These are phyloP conservation scores for Phytopythium litorale DNA, from an alignment of 352 stramenopile genomes.

Conservation along the genomic window DNA sequence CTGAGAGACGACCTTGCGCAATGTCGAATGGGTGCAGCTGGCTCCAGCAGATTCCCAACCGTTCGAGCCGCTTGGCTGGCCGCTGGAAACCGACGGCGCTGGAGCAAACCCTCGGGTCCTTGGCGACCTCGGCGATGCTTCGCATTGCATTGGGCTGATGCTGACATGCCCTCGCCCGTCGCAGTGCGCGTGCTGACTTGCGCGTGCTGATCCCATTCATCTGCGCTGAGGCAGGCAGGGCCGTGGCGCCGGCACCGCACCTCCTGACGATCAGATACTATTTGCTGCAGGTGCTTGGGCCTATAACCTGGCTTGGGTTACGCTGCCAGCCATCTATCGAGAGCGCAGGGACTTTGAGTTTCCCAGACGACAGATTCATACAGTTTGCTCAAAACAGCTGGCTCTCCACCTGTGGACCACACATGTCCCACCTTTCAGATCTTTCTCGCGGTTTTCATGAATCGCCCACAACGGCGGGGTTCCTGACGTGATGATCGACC, in stretches of 20 bases:
- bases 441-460: conserved; percentile 4
- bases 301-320: too few relatives aligned
- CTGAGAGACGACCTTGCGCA: background rate
- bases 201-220: background rate
- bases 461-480: background rate
- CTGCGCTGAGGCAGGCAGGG: conserved; percentile 3
- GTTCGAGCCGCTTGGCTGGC: background rate
- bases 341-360: background rate
- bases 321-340: background rate
- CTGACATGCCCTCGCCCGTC: too few relatives aligned
- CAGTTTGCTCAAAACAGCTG: background rate
- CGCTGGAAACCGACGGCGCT: background rate
- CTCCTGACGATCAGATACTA: background rate
- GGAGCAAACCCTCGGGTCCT: too few relatives aligned
- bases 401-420: background rate
- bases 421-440: conserved; percentile 2
- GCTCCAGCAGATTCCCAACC: background rate
- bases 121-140: too few relatives aligned
- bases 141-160: background rate
- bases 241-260: background rate
- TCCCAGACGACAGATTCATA: background rate
- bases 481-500: background rate
- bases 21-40: background rate
- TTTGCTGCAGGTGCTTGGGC: background rate
- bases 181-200: background rate